These are phyloP conservation scores for Pythium aquatile DNA, from an alignment of 352 stramenopile genomes.

Conservation along the genomic window DNA sequence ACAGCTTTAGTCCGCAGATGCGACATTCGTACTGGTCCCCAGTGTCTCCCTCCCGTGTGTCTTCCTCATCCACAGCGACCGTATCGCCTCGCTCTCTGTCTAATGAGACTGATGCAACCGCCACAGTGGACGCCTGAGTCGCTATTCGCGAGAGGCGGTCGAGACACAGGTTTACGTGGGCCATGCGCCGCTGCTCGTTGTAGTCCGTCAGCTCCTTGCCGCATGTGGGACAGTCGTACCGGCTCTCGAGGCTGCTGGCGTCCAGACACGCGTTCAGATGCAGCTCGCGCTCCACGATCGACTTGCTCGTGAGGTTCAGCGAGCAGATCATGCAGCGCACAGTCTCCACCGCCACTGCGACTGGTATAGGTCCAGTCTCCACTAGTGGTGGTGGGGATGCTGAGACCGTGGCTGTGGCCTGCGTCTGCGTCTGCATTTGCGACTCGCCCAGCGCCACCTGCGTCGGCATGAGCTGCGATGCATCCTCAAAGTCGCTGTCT, in stretches of 20 bases:
- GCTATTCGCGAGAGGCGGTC: conserved; percentile 31
- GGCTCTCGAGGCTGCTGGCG: conserved; percentile 21
- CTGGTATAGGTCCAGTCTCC: background rate
- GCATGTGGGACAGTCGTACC: conserved; percentile 59
- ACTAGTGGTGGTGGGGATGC: background rate
- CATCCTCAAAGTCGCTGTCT: conserved; percentile 20
- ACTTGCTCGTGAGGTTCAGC: conserved; percentile 52
- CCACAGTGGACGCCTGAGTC: background rate
- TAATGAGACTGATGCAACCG: background rate
- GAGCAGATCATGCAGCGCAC: conserved; percentile 59
- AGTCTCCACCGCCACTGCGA: conserved; percentile 18
- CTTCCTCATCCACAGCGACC: background rate
- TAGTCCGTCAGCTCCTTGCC: conserved; percentile 55
- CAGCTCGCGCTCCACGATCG: conserved; percentile 43
- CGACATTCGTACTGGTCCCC: conserved; percentile 48
- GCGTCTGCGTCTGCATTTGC: background rate
- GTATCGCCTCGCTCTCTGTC: too few relatives aligned
- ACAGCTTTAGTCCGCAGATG: conserved; percentile 63
- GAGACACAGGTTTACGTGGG: conserved; percentile 72
- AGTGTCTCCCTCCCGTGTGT: conserved; percentile 1
- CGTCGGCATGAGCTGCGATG: conserved; percentile 23
- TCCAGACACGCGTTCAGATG: conserved; percentile 84
- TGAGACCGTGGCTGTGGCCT: background rate
- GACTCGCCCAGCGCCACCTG: conserved; percentile 18
- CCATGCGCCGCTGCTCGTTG: conserved; percentile 59